Evolutionary conservation across 306 rosid species (phyloP), one percentile per base, ranked within the genome.

Genomic region (Carpinus viminea): DNA sequence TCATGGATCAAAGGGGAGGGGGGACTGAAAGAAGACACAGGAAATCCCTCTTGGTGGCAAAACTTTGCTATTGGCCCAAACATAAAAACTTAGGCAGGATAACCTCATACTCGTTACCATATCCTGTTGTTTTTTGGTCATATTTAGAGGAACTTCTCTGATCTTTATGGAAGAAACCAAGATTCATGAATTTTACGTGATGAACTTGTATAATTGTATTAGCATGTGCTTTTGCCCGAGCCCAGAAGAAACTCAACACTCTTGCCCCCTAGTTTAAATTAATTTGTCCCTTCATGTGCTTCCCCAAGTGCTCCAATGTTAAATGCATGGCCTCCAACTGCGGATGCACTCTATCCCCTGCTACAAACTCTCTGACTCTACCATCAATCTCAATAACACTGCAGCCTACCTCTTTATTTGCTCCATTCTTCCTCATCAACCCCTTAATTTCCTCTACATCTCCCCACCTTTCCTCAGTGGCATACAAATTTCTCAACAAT

Each of bases 321-420:
- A 81, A 76, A 51, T 78, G 70, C 73, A 85, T 73, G 76, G 18
- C 61, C 20, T 86, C 90, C 5, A 45, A 57, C 72, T 74, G 60
- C 0, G 85, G 77, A 68, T 80, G 78, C 81, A 62, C 59, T 70
- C 74, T 66, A 74, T 79, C 60, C 68, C 91, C 92, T 20, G 90
- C 90, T 52, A 79, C 86, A 83, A 90, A 88, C 77, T 90, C 90
- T 69, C 24, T 80, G 75, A 89, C 84, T 71, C 61, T 83, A 76
- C 87, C 91, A 77, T 86, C 87, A 64, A 89, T 79, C 81, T 87
- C 93, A 78, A 93, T 81, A 61, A 84, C 82, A 76, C 93, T 93
- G 73, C 80, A 86, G 54, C 90, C 94, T 21, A 86, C 84, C 79
- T 85, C 94, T 86, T 90, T 93, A 76, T 62, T 68, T 51, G 84